phyloP scores from a whole-genome alignment of 225 moss, liverwort and hornwort genomes.

The Bryoerythrophyllum caledonicum region DNA sequence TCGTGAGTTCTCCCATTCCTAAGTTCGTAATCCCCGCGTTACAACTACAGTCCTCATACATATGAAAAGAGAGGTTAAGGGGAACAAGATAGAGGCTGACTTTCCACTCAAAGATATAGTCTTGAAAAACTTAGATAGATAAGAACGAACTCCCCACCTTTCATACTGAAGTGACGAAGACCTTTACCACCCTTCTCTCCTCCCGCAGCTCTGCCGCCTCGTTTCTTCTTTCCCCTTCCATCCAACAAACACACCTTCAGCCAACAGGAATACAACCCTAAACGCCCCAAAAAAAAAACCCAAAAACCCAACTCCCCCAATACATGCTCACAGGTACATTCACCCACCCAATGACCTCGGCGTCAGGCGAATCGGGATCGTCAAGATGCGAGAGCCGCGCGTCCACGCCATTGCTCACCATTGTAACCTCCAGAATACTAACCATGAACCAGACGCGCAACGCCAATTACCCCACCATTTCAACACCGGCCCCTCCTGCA shows the following conservation, averaged over 20 bases:
- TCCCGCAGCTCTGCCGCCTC: conserved; percentile 79
- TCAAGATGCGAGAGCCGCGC: conserved; percentile 78
- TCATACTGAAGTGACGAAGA: conserved; percentile 98
- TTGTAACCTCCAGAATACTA: conserved; percentile 19
- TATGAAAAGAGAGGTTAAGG: too few species aligned
- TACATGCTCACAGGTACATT: conserved; percentile 1
- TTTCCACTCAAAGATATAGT: neutral
- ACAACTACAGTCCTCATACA: too few species aligned
- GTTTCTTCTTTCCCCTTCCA: conserved; percentile 88
- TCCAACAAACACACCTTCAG: conserved; percentile 13
- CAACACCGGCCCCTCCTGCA: too few species aligned
- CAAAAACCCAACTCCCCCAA: neutral
- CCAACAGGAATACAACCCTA: neutral
- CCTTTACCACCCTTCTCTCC: conserved; percentile 99
- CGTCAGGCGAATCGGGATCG: conserved; percentile 89
- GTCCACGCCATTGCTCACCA: conserved; percentile 67
- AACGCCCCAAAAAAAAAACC: neutral
- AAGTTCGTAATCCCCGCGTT: too few species aligned
- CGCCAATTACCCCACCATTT: neutral
- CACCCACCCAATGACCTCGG: conserved; percentile 84
- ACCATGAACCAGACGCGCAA: neutral
- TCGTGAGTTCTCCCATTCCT: too few species aligned
- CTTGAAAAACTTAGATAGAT: conserved; percentile 10
- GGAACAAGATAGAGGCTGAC: too few species aligned
- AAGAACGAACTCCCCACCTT: conserved; percentile 50